Evolutionary conservation across 345 rosid genomes (phyloP).

Genomic region (Boechera divaricarpa): DNA sequence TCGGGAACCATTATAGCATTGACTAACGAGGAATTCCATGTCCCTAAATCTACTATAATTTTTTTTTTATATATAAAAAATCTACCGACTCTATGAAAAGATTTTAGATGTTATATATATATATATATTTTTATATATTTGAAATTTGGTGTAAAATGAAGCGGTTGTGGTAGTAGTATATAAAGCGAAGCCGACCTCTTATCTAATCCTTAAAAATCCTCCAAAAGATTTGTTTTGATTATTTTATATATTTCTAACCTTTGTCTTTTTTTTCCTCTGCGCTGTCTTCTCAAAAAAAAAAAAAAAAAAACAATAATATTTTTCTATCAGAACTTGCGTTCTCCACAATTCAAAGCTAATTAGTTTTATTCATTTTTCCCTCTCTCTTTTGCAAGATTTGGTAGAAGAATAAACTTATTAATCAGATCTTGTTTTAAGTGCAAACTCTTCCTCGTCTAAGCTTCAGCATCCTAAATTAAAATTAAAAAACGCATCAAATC

Average conservation of each 20-base stretch:
- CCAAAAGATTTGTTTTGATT: slow-evolving; percentile 45
- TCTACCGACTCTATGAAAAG: neutral
- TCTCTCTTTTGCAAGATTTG: slow-evolving; percentile 53
- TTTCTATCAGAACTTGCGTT: slow-evolving; percentile 46
- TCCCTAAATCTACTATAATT: too few species aligned
- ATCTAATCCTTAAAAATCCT: slow-evolving; percentile 46
- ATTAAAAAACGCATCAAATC: slow-evolving; percentile 4
- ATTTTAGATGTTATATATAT: neutral
- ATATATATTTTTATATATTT: neutral
- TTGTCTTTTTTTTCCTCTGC: slow-evolving; percentile 8
- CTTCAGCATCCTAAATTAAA: slow-evolving; percentile 2
- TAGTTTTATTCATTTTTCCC: slow-evolving; percentile 31
- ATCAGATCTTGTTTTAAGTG: slow-evolving; percentile 60
- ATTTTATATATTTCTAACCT: slow-evolving; percentile 33
- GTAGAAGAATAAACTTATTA: slow-evolving; percentile 26
- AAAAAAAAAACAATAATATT: neutral
- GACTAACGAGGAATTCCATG: too few species aligned
- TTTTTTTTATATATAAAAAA: too few species aligned
- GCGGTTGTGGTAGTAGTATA: slow-evolving; percentile 38
- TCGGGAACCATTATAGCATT: too few species aligned
- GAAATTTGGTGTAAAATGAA: slow-evolving; percentile 25
- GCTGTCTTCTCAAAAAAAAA: slow-evolving; percentile 26
- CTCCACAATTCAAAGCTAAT: slow-evolving; percentile 57
- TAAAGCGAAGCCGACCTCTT: slow-evolving; percentile 42
- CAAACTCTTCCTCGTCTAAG: slow-evolving; percentile 1